Evolutionary conservation across 2,329 filamentous ascomycete genomes (phyloP), one percentile per base, ranked within the genome.

Genomic region (Colletotrichum destructivum): DNA sequence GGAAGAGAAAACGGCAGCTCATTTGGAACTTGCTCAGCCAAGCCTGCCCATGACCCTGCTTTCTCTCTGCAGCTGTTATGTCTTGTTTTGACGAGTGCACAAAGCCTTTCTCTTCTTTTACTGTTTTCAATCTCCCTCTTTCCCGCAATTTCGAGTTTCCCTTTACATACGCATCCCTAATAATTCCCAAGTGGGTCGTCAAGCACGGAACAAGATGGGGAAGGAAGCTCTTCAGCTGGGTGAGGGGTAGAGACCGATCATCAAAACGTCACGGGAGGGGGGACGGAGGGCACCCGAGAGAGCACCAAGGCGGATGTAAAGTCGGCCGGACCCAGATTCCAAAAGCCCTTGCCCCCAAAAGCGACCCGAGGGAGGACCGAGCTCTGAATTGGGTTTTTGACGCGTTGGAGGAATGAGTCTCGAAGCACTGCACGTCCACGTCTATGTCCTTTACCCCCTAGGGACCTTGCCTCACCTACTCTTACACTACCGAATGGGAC

Each of bases 101-200:
- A 35, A 47, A 11, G n/a, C n/a, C 15, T 51, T 51, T 51, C 4
- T 21, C 13, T 40, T 18, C 47, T 15, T 26, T n/a, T 7, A 16
- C 7, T 5, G 5, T 7, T 15, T 31, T 47, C 6, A 4, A 16
- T 35, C 51, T 31, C 3, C 15, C 1, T 21, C 12, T 15, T 54
- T 18, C 23, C 9, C 6, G 4, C 23, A 3, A 7, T 3, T 13
- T 16, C 49, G 7, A 15, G 6, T 21, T 35, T 40, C 11, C 57
- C 23, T 31, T n/a, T 26, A 16, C 13, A 52, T 40, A 60, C 51
- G 35, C 38, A 71, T 57, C 56, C 26, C 59, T 16, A 46, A 54
- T 51, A 35, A 51, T 55, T 55, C 59, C 59, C 65, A 55, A 71
- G 59, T 71, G 54, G 63, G 56, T 62, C 44, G 64, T 49, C 65